Evolutionary conservation across 1,284 basidiomycete species (phyloP), one percentile per base, ranked within the genome.

Genomic region (Prillingera fragicola): DNA sequence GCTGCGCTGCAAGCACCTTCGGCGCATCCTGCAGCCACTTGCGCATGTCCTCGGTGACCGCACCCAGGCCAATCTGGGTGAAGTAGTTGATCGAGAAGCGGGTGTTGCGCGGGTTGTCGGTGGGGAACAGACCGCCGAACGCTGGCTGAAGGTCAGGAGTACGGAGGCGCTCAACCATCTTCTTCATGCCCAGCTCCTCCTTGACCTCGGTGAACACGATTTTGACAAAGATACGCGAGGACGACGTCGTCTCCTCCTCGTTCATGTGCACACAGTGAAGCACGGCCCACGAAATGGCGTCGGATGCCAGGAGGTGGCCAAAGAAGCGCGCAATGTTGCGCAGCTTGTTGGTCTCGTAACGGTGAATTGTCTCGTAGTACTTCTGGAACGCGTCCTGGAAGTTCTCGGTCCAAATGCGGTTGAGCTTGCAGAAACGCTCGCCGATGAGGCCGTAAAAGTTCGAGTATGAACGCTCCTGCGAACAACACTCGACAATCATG

Each of bases 401-500:
- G 52, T 77, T 80, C 35, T 91, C 88, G 33, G 84, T 86, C 92
- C 94, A 98, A 9, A 87, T 78, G 22, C 89, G 84, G 69, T 95
- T 91, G 56, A 98, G 78, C 73, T 95, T 95, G 75, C 87, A 87
- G 74, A 98, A 91, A 10, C 94, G 84, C 72, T 98, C 94, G 41
- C 90, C 91, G 58, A 96, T 81, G 26, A 96, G 81, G 17, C 94
- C 94, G 65, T 94, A 98, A 76, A 96, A 98, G 31, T 81, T 88
- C 9, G 87, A 87, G 70, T 96, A 98, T 0, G 94, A 92, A 5
- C 94, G 85, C 69, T 98, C 94, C 75, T 98, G 94, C 3, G 94
- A 98, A 68, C 94, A 98, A 83, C 94, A 98, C 65, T 98, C 94
- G 70, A 98, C 85, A 49, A 98, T 80, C 94, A 98, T 98, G 76